Conservation (phyloP, 495 filamentous ascomycete species). For the Penicillium robsamsonii region DNA sequence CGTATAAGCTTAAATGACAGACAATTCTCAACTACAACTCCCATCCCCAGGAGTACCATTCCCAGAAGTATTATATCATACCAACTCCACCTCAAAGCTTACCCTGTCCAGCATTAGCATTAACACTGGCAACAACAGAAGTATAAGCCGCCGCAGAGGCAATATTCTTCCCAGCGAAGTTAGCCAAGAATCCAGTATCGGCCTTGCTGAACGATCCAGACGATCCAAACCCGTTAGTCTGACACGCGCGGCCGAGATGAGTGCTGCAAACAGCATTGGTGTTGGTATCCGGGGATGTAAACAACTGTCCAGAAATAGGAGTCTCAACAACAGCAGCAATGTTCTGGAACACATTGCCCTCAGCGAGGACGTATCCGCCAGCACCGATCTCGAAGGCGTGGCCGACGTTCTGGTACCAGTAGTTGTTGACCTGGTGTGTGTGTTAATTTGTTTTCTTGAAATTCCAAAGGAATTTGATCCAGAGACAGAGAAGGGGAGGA, state of each 20-base stretch:
- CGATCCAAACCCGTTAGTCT: constrained; percentile 47
- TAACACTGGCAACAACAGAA: constrained; percentile 34
- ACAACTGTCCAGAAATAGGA: constrained; percentile 40
- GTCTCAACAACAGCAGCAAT: constrained; percentile 32
- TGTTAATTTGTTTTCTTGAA: background rate
- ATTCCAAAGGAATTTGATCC: background rate
- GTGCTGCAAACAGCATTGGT: constrained; percentile 40
- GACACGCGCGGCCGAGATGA: constrained; percentile 45
- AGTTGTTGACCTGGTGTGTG: constrained; percentile 53
- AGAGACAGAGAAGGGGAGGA: background rate
- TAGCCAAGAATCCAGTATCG: constrained; percentile 43
- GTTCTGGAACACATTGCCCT: constrained; percentile 61
- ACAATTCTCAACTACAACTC: background rate
- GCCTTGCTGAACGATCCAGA: constrained; percentile 38
- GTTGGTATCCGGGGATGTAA: constrained; percentile 35
- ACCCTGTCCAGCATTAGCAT: constrained; percentile 33
- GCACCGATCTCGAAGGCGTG: constrained; percentile 56
- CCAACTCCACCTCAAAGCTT: constrained; percentile 24
- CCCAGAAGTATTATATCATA: background rate
- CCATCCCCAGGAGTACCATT: background rate
- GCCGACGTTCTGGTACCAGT: constrained; percentile 52
- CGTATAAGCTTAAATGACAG: background rate
- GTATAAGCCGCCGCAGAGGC: constrained; percentile 38
- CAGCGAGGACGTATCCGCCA: constrained; percentile 52
- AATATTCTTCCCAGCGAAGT: constrained; percentile 52